phyloP scores from a whole-genome alignment of 1,284 basidiomycete genomes.

The Bjerkandera adusta region DNA sequence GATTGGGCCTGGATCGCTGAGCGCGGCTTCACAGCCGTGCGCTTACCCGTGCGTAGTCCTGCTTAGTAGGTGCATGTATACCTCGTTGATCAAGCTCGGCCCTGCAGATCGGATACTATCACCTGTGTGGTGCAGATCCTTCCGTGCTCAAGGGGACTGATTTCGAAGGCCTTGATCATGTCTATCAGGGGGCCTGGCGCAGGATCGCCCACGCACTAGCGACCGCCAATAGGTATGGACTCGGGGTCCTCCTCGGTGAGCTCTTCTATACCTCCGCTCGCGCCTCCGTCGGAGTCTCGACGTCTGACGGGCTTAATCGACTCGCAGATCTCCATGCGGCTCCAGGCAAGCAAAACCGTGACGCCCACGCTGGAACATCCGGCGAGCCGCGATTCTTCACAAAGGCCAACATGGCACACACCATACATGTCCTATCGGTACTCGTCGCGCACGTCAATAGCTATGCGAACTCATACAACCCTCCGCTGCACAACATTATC shows the following conservation, averaged over 20 bases:
- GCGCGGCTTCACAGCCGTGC: slow-evolving; percentile 80
- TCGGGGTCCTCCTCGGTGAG: slow-evolving; percentile 81
- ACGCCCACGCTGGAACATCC: slow-evolving; percentile 67
- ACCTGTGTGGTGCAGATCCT: slow-evolving; percentile 60
- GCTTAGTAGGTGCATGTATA: not conserved
- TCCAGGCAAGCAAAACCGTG: slow-evolving; percentile 74
- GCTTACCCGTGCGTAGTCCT: slow-evolving; percentile 66
- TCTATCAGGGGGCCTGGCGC: slow-evolving; percentile 75
- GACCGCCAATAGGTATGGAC: slow-evolving; percentile 55
- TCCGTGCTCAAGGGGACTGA: slow-evolving; percentile 72
- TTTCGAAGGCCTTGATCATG: slow-evolving; percentile 54
- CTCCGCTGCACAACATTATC: slow-evolving; percentile 61
- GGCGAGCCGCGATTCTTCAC: slow-evolving; percentile 47
- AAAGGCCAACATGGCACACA: slow-evolving; percentile 53
- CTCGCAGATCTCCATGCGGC: slow-evolving; percentile 67
- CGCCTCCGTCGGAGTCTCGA: not conserved
- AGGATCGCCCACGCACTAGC: slow-evolving; percentile 69
- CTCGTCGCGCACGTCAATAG: slow-evolving; percentile 45
- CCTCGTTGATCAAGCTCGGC: not conserved
- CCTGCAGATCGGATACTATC: slow-evolving; percentile 75
- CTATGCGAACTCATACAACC: slow-evolving; percentile 31
- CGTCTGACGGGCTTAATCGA: slow-evolving; percentile 9
- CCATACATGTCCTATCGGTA: slow-evolving; percentile 46
- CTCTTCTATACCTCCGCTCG: not conserved
- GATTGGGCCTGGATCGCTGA: slow-evolving; percentile 77